These are phyloP conservation scores for Lodderomyces metapsilosis DNA, from an alignment of 1,139 yeast species.

Conservation along the genomic window DNA sequence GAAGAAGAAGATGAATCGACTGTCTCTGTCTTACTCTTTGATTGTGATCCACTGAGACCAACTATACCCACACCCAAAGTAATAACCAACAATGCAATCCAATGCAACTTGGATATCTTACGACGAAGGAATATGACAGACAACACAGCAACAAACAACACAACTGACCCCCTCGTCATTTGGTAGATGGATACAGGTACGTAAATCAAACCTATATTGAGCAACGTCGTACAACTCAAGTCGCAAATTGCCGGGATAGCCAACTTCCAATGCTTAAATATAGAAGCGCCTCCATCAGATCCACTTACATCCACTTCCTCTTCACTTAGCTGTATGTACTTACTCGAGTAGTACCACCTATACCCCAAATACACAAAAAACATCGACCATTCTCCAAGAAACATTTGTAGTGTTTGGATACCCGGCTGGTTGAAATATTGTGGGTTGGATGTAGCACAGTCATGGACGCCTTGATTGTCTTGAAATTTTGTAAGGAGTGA, in stretches of 20 bases:
- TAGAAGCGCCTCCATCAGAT: conserved; percentile 3
- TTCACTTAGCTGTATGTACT: not conserved
- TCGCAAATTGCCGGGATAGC: conserved; percentile 73
- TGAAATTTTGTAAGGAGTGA: conserved; percentile 75
- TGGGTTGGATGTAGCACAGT: conserved; percentile 51
- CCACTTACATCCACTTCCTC: not conserved
- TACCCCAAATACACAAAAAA: conserved; percentile 41
- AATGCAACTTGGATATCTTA: conserved; percentile 58
- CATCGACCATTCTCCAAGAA: conserved; percentile 64
- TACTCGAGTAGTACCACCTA: conserved; percentile 20
- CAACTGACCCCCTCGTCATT: conserved; percentile 80
- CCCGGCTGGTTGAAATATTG: conserved; percentile 73
- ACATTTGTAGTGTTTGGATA: conserved; percentile 79
- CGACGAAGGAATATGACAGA: conserved; percentile 64
- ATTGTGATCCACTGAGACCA: conserved; percentile 62
- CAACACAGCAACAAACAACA: conserved; percentile 72
- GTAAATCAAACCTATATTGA: conserved; percentile 72
- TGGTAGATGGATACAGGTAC: conserved; percentile 85
- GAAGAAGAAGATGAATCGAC: no score
- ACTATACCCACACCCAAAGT: conserved; percentile 70
- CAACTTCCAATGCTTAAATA: conserved; percentile 28
- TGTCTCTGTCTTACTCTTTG: conserved; percentile 15
- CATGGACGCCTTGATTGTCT: conserved; percentile 69
- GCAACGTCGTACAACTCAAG: conserved; percentile 67
- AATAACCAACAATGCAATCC: conserved; percentile 63